Evolutionary conservation across 2,329 filamentous ascomycete genomes (phyloP).

Genomic region (Torrubiella hemipterigena): DNA sequence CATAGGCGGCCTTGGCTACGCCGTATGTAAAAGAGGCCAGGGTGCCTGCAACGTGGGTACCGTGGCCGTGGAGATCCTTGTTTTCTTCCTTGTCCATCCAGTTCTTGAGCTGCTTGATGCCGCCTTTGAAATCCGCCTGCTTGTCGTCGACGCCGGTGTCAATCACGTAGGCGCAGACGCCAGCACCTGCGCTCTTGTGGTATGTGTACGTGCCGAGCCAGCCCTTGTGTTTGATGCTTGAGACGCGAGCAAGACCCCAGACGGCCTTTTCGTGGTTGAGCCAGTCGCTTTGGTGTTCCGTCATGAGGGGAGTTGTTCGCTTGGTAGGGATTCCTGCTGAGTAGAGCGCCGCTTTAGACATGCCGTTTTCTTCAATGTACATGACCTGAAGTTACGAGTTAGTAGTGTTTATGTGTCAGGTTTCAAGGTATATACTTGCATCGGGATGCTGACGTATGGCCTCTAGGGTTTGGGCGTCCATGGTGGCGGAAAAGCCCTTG

Average conservation of each 20-base stretch:
- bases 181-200: slow-evolving; percentile 10
- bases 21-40: slow-evolving; percentile 14
- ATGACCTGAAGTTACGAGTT: too few species aligned
- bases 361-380: background rate
- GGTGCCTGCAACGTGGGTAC: slow-evolving; percentile 15
- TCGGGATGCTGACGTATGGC: background rate
- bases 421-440: too few species aligned
- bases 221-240: background rate
- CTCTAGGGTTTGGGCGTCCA: background rate
- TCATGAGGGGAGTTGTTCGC: too few species aligned
- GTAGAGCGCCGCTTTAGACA: background rate
- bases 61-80: slow-evolving; percentile 12
- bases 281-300: too few species aligned
- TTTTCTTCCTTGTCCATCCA: slow-evolving; percentile 5
- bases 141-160: slow-evolving; percentile 16
- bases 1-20: slow-evolving; percentile 13
- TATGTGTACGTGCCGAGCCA: slow-evolving; percentile 10
- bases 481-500: background rate
- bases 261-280: slow-evolving; percentile 8
- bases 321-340: too few species aligned
- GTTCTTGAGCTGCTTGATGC: slow-evolving; percentile 13
- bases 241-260: slow-evolving; percentile 13
- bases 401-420: too few species aligned
- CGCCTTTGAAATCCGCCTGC: slow-evolving; percentile 18
- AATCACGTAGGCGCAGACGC: slow-evolving; percentile 21